Evolutionary conservation across 164 flowering plant genomes (phyloP).

Genomic region (Vitis cinerea): DNA sequence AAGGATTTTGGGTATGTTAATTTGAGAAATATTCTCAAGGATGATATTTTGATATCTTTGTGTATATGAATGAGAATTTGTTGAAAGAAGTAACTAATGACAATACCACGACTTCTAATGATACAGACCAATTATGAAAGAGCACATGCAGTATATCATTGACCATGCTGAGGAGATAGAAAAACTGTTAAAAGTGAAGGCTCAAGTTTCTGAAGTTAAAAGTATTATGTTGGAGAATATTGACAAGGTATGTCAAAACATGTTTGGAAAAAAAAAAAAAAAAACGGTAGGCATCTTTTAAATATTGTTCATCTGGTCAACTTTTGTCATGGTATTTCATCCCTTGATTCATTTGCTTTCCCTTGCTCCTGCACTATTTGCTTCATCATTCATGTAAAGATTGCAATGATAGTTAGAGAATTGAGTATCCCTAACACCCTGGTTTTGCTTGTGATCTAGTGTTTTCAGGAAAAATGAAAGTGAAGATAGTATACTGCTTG

Average conservation of each 20-base stretch:
- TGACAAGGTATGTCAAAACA: conserved; percentile 60
- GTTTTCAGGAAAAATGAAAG: too few species aligned
- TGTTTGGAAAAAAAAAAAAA: too few species aligned
- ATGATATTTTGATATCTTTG: background rate
- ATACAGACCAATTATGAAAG: conserved; percentile 78
- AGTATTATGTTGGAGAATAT: conserved; percentile 84
- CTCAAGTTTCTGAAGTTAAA: conserved; percentile 90
- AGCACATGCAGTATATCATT: conserved; percentile 83
- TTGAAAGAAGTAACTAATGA: background rate
- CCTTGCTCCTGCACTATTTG: too few species aligned
- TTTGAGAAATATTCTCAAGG: background rate
- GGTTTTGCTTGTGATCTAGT: too few species aligned
- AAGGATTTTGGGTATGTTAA: conserved; percentile 83
- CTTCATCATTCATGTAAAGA: too few species aligned
- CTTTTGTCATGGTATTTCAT: too few species aligned
- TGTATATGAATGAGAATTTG: background rate
- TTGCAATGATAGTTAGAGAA: too few species aligned
- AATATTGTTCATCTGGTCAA: too few species aligned
- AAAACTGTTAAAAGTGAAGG: conserved; percentile 80
- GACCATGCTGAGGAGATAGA: conserved; percentile 93
- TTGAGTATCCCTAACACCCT: too few species aligned
- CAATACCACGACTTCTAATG: background rate
- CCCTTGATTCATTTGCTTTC: too few species aligned
- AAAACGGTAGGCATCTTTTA: too few species aligned
- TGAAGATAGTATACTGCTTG: too few species aligned